Evolutionary conservation across 495 filamentous ascomycete genomes (phyloP), one percentile per base, ranked within the genome.

Genomic region (Penicillium nucicola): DNA sequence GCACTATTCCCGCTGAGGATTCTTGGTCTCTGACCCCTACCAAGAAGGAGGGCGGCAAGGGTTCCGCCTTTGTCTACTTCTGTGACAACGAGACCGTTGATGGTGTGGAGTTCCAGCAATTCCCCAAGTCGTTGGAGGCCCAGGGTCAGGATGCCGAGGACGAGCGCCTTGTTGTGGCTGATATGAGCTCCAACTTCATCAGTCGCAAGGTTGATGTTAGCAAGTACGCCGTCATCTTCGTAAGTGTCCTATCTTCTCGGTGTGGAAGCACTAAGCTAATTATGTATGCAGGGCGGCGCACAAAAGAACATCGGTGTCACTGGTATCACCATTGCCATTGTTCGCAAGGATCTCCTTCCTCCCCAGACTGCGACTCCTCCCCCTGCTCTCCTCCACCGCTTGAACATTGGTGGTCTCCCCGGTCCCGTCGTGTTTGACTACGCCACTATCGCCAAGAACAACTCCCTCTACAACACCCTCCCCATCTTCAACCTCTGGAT

Each of bases 401-500:
- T 96, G n/a, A 64, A 67, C 45, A 63, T 66, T 15, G 66, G 66
- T 33, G 83, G 83, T 10, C 74, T 96, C 17, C 87, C 88, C 12
- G 80, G 90, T 32, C 84, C 85, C 2, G 78, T 89, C 7, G 80
- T 96, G 33, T 71, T 96, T 35, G 82, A 89, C 65, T 97, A 91
- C 67, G 79, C 86, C 39, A 86, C 79, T 0, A 82, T 88, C 32
- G 85, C 88, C 15, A 91, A 91, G 76, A 90, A 91, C 69, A 90
- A 90, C 73, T 89, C 84, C 53, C 76, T 97, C 44, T 96, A 96
- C 73, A 97, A 96, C 73, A 97, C 92, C 2, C 77, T 97, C 20
- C 89, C 88, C 52, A 96, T 97, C 58, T 96, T 97, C 68, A 89
- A 89, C 73, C 82, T 97, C 42, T 97, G 84, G 77, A 82, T 97